Evolutionary conservation across 2,329 filamentous ascomycete genomes (phyloP), one percentile per base, ranked within the genome.

Genomic region (Paecilomyces sp.): DNA sequence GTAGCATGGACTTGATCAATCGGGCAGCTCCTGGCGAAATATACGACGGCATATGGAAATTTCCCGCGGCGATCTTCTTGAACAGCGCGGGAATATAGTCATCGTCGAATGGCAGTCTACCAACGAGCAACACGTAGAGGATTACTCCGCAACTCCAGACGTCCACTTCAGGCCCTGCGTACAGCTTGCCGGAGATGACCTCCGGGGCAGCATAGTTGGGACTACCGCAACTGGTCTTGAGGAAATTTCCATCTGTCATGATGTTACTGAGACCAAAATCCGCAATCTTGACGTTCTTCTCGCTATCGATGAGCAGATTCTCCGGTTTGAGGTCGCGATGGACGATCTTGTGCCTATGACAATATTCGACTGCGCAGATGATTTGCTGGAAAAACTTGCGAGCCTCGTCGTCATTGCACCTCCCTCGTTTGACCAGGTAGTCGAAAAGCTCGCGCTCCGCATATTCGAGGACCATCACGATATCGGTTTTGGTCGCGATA

Each of bases 381-480:
- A 99, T 99, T 77, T 99, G 94, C 77, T 99, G 94, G 77, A 99
- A 99, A 81, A 99, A 97, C 67, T 93, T 91, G 60, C 94, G 88
- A n/a, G 94, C 94, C 73, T 95, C 90, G 62, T 88, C 84, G 76
- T 99, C 94, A 67, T 88, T 87, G 83, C 97, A 91, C 71, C 90
- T 88, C 58, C 94, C 94, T 72, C 97, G 88, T 71, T 92, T 89
- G 60, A 99, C 94, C 63, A 99, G 94, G 77, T 97, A 97, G 76
- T 99, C 93, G 77, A 99, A 99, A 61, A 99, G 83, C 77, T 99
- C 94, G 62, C 91, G 91, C 62, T 94, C 94, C 51, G 94, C 94
- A 76, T 96, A 99, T 77, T 99, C 94, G 66, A 99, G 85, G 55
- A 99, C 94, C 94, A 99, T 99, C 76, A 97, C 94, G 73, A 99